Percentiles rank a stretch among this genome's conserved stretches.
Conservation (phyloP, 202 grass and related monocot species). For the Bolboschoenoplectus hybrid region DNA sequence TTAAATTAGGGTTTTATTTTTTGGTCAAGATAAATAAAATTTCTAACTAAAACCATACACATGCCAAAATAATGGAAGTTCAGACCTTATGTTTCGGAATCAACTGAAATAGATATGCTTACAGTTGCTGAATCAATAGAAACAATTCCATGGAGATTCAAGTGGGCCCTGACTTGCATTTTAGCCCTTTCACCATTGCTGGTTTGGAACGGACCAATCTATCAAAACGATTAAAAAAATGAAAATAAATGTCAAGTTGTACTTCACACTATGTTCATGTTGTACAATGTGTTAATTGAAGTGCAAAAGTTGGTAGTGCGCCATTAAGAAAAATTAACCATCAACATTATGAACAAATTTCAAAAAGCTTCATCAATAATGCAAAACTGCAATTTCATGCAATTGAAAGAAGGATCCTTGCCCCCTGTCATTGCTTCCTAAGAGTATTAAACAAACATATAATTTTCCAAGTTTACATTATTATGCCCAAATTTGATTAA, state of each 20-base stretch:
- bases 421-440: background rate
- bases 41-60: slow-evolving; percentile 22
- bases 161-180: slow-evolving; percentile 69
- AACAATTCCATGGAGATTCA: slow-evolving; percentile 76
- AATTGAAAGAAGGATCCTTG: background rate
- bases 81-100: slow-evolving; percentile 11
- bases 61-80: slow-evolving; percentile 2
- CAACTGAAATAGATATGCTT: slow-evolving; percentile 37
- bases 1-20: slow-evolving; percentile 1
- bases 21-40: background rate
- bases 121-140: slow-evolving; percentile 68
- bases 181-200: slow-evolving; percentile 63
- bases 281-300: background rate
- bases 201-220: slow-evolving; percentile 82
- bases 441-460: background rate
- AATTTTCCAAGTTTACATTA: slow-evolving; percentile 12
- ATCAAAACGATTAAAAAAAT: slow-evolving; percentile 26
- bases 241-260: background rate
- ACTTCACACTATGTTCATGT: background rate
- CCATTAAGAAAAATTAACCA: background rate
- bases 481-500: slow-evolving; percentile 1
- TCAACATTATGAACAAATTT: background rate
- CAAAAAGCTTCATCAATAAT: slow-evolving; percentile 2
- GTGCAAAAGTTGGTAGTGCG: background rate
- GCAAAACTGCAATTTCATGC: background rate